A percentile compares a stretch with the other conserved stretches of the same genome.
These are phyloP conservation scores for Phylloboletellus chloephorus DNA, from an alignment of 1,284 basidiomycete species.

Conservation along the genomic window DNA sequence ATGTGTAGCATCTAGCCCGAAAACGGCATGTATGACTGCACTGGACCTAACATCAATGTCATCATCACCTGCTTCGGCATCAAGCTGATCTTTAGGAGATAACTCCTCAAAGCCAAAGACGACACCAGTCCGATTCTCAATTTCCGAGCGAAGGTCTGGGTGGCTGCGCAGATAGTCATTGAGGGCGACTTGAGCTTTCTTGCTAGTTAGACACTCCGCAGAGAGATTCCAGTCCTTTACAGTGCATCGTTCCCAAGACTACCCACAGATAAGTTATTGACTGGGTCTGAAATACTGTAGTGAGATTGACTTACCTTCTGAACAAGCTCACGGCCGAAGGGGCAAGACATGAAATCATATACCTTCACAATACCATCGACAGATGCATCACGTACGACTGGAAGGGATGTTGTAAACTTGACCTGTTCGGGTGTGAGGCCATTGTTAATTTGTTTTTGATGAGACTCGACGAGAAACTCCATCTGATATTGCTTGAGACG, in stretches of 20 bases:
- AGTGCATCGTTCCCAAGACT: constrained; percentile 1
- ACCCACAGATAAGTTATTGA: too few relatives aligned
- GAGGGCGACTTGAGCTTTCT: background rate
- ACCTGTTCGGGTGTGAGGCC: constrained; percentile 1
- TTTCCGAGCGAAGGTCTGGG: background rate
- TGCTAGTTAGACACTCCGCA: constrained; percentile 5
- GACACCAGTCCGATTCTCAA: background rate
- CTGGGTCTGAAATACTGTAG: background rate
- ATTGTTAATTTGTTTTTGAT: background rate
- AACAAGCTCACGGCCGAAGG: constrained; percentile 15
- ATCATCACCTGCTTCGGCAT: too few relatives aligned
- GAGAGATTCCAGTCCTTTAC: constrained; percentile 4
- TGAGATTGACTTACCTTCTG: background rate
- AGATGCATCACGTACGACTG: constrained; percentile 3
- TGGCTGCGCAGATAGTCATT: constrained; percentile 2
- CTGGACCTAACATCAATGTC: too few relatives aligned
- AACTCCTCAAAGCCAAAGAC: too few relatives aligned
- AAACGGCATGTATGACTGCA: too few relatives aligned
- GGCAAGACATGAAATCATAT: constrained; percentile 19
- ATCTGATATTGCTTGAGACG: constrained; percentile 19
- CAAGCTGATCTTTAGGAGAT: too few relatives aligned
- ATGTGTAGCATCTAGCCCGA: too few relatives aligned
- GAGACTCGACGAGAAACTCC: constrained; percentile 7
- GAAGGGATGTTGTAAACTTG: constrained; percentile 2
- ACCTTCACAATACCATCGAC: constrained; percentile 18